Evolutionary conservation across 139 green algal species (phyloP).

Genomic region (Chlamydomonas sp.): DNA sequence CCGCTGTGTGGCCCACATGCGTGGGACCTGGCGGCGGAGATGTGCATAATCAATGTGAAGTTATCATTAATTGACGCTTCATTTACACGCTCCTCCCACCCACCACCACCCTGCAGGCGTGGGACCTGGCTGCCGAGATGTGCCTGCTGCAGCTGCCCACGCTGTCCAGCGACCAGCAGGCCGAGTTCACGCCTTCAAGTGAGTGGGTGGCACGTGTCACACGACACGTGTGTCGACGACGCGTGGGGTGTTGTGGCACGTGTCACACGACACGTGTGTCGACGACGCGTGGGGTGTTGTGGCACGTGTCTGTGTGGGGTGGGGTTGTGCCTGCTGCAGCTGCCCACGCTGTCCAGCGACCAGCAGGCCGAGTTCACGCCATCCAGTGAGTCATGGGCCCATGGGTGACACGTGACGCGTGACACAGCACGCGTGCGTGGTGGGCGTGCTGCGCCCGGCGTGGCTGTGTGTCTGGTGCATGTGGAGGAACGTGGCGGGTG

Average conservation of each 20-base stretch:
- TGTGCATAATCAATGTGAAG: conserved; percentile 84
- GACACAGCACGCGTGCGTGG: too few species aligned
- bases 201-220: not conserved
- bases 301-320: too few species aligned
- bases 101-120: conserved; percentile 37
- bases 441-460: not conserved
- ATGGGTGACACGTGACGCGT: too few species aligned
- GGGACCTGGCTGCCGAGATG: conserved; percentile 96
- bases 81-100: not conserved
- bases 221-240: too few species aligned
- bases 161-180: conserved; percentile 52
- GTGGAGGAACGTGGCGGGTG: not conserved
- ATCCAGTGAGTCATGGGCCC: conserved; percentile 32
- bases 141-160: conserved; percentile 88
- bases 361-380: conserved; percentile 62
- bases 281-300: too few species aligned
- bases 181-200: conserved; percentile 65
- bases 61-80: not conserved
- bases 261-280: too few species aligned
- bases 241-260: too few species aligned
- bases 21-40: conserved; percentile 94
- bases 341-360: conserved; percentile 54
- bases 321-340: not conserved
- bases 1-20: conserved; percentile 5
- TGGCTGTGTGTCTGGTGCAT: not conserved